Evolutionary conservation across 1,284 basidiomycete species (phyloP).

Genomic region (Acaromyces ingoldii): DNA sequence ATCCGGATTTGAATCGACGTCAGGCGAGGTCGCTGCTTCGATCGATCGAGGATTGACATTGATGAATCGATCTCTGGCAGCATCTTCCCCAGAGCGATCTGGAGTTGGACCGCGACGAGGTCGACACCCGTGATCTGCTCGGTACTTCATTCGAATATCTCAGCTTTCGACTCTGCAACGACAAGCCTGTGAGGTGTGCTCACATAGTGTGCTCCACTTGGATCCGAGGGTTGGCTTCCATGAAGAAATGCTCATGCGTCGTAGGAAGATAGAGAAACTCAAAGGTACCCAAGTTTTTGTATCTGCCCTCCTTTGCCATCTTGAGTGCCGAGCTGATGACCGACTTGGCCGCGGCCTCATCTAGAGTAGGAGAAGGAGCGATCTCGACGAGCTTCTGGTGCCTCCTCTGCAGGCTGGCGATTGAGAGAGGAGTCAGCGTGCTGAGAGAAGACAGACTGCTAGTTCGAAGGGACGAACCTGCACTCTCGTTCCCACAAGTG

Average conservation of each 20-base stretch:
- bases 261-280: conserved; percentile 60
- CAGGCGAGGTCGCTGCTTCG: background rate
- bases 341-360: conserved; percentile 80
- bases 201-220: conserved; percentile 60
- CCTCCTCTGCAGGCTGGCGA: conserved; percentile 75
- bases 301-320: conserved; percentile 85
- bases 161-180: conserved; percentile 17
- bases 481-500: conserved; percentile 98
- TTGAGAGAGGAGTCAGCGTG: too few species aligned
- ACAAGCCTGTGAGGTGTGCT: conserved; percentile 8
- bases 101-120: conserved; percentile 95
- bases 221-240: conserved; percentile 63
- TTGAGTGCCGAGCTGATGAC: conserved; percentile 87
- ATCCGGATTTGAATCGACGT: conserved; percentile 21
- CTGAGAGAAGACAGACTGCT: too few species aligned
- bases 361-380: conserved; percentile 88
- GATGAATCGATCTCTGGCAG: conserved; percentile 89
- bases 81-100: conserved; percentile 93
- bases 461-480: conserved; percentile 53
- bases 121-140: conserved; percentile 99
- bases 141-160: conserved; percentile 42
- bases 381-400: conserved; percentile 99
- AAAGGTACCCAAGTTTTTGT: conserved; percentile 93
- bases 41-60: too few species aligned
- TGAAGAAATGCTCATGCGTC: conserved; percentile 72